These are phyloP conservation scores for Magnolia officinalis DNA, from an alignment of 164 flowering plant genomes.

Conservation along the genomic window DNA sequence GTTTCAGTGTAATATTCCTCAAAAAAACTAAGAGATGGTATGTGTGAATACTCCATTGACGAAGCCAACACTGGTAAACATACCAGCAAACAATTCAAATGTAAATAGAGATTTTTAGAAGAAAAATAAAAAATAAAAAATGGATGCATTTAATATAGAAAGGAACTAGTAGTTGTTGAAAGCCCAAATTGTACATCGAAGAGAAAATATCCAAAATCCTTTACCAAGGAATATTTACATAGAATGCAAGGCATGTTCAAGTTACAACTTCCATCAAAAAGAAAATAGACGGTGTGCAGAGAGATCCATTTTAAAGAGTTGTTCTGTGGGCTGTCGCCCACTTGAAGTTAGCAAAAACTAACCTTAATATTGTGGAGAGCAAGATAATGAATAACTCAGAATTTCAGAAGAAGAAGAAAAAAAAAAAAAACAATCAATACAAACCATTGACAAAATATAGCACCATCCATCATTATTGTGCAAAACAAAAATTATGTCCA, in stretches of 20 bases:
- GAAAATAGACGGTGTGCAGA: neutral
- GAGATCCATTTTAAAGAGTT: neutral
- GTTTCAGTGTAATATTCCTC: too few relatives aligned
- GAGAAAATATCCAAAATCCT: neutral
- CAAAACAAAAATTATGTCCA: neutral
- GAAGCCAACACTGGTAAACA: too few relatives aligned
- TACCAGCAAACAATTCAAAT: too few relatives aligned
- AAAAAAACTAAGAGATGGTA: too few relatives aligned
- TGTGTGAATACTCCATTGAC: too few relatives aligned
- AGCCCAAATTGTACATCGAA: neutral
- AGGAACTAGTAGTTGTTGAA: neutral
- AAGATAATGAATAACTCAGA: neutral
- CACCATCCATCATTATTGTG: neutral
- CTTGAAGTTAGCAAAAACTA: neutral
- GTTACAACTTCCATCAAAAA: neutral
- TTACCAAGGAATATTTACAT: neutral
- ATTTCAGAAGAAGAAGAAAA: neutral
- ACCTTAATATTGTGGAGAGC: neutral
- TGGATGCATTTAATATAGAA: neutral
- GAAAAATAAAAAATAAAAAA: too few relatives aligned
- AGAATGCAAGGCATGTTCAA: too few relatives aligned
- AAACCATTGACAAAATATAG: neutral
- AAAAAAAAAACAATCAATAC: neutral
- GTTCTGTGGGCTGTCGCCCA: neutral
- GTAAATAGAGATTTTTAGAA: too few relatives aligned